phyloP scores from a whole-genome alignment of 768 basidiomycete species.

The Pleurotus platypus region DNA sequence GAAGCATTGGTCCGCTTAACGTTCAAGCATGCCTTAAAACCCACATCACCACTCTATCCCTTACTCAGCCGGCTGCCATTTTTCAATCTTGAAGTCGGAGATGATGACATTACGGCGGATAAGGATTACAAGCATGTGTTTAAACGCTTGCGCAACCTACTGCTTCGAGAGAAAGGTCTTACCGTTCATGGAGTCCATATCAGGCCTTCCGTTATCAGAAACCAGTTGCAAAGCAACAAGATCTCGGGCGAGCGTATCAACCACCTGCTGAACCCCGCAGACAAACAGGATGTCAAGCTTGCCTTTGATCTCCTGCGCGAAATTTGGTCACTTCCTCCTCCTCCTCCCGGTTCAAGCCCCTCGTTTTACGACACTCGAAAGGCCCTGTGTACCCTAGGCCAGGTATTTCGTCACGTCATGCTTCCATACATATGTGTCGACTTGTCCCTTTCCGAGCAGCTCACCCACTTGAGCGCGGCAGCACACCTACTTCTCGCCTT shows the following conservation, averaged over 20 bases:
- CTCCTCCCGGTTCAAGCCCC: conserved; percentile 11
- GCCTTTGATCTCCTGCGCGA: conserved; percentile 20
- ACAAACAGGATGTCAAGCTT: conserved; percentile 28
- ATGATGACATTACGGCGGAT: conserved; percentile 30
- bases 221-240: conserved; percentile 16
- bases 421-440: conserved; percentile 25
- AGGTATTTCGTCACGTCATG: conserved; percentile 19
- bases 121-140: conserved; percentile 32
- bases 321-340: conserved; percentile 20
- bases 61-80: conserved; percentile 16
- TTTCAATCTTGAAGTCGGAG: conserved; percentile 27
- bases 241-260: conserved; percentile 8
- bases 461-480: conserved; percentile 28
- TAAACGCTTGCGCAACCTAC: conserved; percentile 26
- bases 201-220: conserved; percentile 16
- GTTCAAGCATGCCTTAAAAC: conserved; percentile 14
- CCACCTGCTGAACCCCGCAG: conserved; percentile 22
- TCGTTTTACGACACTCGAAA: conserved; percentile 13
- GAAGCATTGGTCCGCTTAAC: conserved; percentile 19
- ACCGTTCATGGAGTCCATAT: conserved; percentile 19
- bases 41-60: conserved; percentile 19
- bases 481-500: conserved; percentile 22
- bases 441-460: conserved; percentile 27
- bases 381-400: conserved; percentile 19
- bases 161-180: conserved; percentile 21